These are phyloP conservation scores for Rhodotorula toruloides DNA, from an alignment of 768 basidiomycete species.

Conservation along the genomic window DNA sequence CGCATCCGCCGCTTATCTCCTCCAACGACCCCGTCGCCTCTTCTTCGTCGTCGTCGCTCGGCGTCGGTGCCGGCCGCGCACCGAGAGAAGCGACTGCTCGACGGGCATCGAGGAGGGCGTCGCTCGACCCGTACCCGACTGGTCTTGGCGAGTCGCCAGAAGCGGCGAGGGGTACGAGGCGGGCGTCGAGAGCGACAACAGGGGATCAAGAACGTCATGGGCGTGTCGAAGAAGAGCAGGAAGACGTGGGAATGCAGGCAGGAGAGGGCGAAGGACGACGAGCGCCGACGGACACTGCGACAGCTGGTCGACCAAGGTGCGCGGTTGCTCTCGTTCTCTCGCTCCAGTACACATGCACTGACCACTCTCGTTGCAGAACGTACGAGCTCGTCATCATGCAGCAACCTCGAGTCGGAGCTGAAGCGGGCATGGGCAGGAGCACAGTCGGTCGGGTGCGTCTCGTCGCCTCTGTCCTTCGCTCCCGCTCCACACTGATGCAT, in stretches of 20 bases:
- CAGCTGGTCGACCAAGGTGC: too few species aligned
- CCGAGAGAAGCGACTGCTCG: neutral
- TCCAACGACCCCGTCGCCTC: neutral
- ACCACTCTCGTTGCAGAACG: constrained; percentile 42
- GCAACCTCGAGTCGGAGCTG: constrained; percentile 73
- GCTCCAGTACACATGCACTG: too few species aligned
- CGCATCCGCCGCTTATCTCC: too few species aligned
- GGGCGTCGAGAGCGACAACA: neutral
- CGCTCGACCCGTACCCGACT: constrained; percentile 12
- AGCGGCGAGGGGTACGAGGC: neutral
- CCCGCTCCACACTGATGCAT: neutral
- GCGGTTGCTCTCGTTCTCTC: neutral
- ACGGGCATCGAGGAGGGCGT: neutral
- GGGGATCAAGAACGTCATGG: neutral
- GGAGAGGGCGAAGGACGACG: neutral
- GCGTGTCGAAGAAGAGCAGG: neutral
- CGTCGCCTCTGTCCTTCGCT: too few species aligned
- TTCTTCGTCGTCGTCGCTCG: neutral
- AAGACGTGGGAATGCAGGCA: neutral
- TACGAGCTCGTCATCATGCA: constrained; percentile 83
- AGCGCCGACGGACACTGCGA: too few species aligned
- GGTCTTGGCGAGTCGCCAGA: neutral
- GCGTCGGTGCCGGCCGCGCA: neutral
- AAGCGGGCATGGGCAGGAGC: constrained; percentile 55
- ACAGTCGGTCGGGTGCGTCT: constrained; percentile 29